phyloP scores from a whole-genome alignment of 176 grass and related monocot genomes.

The Typha latifolia region DNA sequence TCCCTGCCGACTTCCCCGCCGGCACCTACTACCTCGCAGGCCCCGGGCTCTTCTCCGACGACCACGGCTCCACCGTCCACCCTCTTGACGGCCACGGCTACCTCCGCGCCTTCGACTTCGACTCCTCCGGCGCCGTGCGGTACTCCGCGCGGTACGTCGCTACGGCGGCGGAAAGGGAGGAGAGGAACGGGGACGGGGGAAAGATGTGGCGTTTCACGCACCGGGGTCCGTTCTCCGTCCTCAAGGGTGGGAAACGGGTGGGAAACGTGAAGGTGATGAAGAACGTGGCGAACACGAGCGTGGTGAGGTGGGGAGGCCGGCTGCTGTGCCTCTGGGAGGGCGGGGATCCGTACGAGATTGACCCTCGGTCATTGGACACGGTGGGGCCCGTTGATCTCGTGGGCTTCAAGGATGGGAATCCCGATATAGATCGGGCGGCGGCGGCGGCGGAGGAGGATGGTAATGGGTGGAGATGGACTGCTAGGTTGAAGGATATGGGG shows the following conservation, averaged over 20 bases:
- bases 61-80: constrained; percentile 94
- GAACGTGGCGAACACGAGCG: constrained; percentile 95
- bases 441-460: neutral
- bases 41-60: constrained; percentile 72
- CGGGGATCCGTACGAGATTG: constrained; percentile 80
- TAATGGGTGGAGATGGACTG: neutral
- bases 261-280: constrained; percentile 99
- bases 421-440: neutral
- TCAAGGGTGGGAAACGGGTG: constrained; percentile 46
- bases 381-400: constrained; percentile 53
- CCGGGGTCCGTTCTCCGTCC: constrained; percentile 88
- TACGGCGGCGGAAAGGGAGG: constrained; percentile 76
- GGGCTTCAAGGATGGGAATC: neutral
- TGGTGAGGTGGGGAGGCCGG: constrained; percentile 55
- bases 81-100: constrained; percentile 97
- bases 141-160: constrained; percentile 85
- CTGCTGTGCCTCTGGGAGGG: constrained; percentile 93
- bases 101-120: constrained; percentile 78
- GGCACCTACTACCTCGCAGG: constrained; percentile 91
- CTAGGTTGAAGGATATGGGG: constrained; percentile 29
- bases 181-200: constrained; percentile 22
- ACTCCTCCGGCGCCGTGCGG: constrained; percentile 1
- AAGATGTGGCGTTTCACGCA: constrained; percentile 72
- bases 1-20: constrained; percentile 59
- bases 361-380: constrained; percentile 51